Conservation (phyloP, 192 early-diverging fungal genomes). For the Entomortierella chlamydospora region DNA sequence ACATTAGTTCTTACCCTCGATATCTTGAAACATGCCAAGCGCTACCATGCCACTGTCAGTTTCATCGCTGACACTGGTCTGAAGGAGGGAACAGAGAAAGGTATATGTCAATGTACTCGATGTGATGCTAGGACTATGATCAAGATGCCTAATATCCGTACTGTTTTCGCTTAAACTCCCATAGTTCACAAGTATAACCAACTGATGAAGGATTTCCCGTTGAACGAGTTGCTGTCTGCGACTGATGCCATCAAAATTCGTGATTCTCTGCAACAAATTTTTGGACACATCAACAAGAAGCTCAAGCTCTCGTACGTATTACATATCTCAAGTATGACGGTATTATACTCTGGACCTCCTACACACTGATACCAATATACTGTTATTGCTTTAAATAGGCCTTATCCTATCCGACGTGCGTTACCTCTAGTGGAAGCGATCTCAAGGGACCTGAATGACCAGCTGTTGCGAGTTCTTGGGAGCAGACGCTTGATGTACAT, state of each 20-base stretch:
- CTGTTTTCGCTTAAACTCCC: neutral
- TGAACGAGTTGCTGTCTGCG: slow-evolving; percentile 95
- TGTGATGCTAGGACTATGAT: no score
- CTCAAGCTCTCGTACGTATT: slow-evolving; percentile 84
- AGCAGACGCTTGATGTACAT: slow-evolving; percentile 94
- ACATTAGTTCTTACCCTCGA: slow-evolving; percentile 86
- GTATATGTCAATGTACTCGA: slow-evolving; percentile 38
- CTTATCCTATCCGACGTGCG: slow-evolving; percentile 92
- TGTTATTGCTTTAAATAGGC: slow-evolving; percentile 39
- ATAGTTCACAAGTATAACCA: slow-evolving; percentile 92
- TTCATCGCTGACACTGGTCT: slow-evolving; percentile 98
- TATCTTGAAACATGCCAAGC: slow-evolving; percentile 95
- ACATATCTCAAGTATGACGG: slow-evolving; percentile 38
- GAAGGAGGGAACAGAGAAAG: slow-evolving; percentile 91
- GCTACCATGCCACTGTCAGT: slow-evolving; percentile 97
- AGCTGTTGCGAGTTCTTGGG: slow-evolving; percentile 88
- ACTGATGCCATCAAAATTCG: slow-evolving; percentile 90
- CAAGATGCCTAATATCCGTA: no score
- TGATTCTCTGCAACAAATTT: slow-evolving; percentile 83
- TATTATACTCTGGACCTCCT: neutral
- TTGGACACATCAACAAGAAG: slow-evolving; percentile 98
- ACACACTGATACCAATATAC: neutral
- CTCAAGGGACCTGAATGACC: slow-evolving; percentile 94
- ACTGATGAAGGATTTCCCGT: slow-evolving; percentile 98
- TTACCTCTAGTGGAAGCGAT: slow-evolving; percentile 95